phyloP scores from a whole-genome alignment of 2,329 filamentous ascomycete species.

The Fusarium abutilonis region DNA sequence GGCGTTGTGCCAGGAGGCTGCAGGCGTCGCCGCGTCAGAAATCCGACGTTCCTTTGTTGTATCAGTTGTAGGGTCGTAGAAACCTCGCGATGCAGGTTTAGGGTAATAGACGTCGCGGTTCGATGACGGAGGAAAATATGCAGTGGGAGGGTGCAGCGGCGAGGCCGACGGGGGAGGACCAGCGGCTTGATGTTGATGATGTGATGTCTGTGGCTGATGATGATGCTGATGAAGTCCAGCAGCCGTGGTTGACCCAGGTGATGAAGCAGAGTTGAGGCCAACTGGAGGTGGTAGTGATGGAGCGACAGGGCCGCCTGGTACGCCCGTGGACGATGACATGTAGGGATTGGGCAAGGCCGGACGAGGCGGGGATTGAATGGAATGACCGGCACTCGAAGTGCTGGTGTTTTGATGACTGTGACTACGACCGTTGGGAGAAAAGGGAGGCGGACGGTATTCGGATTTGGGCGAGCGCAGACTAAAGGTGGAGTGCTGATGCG shows the following conservation, averaged over 20 bases:
- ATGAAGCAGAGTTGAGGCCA: constrained; percentile 41
- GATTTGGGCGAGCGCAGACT: constrained; percentile 61
- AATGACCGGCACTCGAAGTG: constrained; percentile 43
- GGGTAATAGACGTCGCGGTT: constrained; percentile 45
- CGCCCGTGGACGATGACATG: constrained; percentile 50
- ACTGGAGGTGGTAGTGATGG: constrained; percentile 47
- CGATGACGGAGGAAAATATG: constrained; percentile 53
- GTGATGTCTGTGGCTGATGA: constrained; percentile 37
- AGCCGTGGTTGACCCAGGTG: constrained; percentile 25
- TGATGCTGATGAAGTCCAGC: constrained; percentile 44
- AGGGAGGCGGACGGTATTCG: constrained; percentile 52
- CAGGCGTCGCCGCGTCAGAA: constrained; percentile 51
- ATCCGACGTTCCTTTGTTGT: constrained; percentile 58
- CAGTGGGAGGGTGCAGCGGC: constrained; percentile 56
- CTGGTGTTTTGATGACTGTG: constrained; percentile 45
- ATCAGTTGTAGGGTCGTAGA: constrained; percentile 66
- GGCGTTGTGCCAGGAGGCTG: constrained; percentile 55
- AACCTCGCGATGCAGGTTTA: constrained; percentile 56
- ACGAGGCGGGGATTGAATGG: constrained; percentile 48
- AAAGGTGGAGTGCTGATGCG: constrained; percentile 57
- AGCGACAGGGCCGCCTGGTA: constrained; percentile 46
- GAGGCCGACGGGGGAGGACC: constrained; percentile 50
- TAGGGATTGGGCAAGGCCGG: constrained; percentile 49
- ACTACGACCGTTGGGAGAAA: constrained; percentile 45
- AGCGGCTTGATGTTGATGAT: constrained; percentile 42